phyloP scores from a whole-genome alignment of 257 asterid genomes.

The Forsythia suspensa region DNA sequence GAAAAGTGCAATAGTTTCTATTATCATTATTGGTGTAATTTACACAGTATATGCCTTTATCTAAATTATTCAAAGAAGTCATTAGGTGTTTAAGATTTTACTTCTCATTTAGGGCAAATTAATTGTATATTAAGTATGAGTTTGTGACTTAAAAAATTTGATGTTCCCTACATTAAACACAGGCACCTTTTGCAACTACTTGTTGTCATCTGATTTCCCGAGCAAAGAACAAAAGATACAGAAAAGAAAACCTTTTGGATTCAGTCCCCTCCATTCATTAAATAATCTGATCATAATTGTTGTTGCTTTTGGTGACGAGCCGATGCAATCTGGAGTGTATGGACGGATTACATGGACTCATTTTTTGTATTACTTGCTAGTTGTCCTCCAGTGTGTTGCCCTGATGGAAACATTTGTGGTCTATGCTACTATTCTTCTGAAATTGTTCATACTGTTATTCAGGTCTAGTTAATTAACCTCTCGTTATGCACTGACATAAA shows the following conservation, averaged over 20 bases:
- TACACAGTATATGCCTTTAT: not conserved
- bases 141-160: not conserved
- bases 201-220: not conserved
- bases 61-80: not conserved
- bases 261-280: not conserved
- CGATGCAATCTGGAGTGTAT: not conserved
- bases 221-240: not conserved
- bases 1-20: not conserved
- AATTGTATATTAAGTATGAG: not conserved
- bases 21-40: not conserved
- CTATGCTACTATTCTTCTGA: not conserved
- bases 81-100: not conserved
- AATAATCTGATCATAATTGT: not conserved
- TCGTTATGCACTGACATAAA: too few species aligned
- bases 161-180: not conserved
- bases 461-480: not conserved
- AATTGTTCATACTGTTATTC: not conserved
- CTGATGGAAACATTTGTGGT: not conserved
- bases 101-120: not conserved
- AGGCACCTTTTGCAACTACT: not conserved
- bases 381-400: conserved; percentile 2
- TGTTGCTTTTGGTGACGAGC: not conserved
- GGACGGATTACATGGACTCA: not conserved
- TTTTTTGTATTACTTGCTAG: not conserved
- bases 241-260: not conserved